These are phyloP conservation scores for Gentiana macrophylla DNA, from an alignment of 257 asterid species.

Conservation along the genomic window DNA sequence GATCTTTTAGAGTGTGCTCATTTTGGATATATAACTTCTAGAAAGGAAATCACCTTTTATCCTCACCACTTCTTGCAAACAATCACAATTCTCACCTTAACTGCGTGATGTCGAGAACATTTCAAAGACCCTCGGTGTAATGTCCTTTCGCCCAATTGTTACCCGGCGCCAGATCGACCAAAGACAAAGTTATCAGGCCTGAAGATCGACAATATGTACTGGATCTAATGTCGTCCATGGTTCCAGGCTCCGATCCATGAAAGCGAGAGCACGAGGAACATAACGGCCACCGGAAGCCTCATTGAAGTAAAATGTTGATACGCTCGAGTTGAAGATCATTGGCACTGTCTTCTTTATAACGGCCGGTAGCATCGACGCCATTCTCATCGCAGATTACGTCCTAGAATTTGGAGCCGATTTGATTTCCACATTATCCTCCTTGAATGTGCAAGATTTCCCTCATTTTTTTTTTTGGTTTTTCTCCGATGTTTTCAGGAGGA, in stretches of 20 bases:
- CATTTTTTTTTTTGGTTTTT: constrained; percentile 24
- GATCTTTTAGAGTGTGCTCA: too few species aligned
- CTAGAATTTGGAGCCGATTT: constrained; percentile 92
- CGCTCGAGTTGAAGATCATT: constrained; percentile 56
- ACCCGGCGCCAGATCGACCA: constrained; percentile 91
- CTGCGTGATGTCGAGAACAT: constrained; percentile 81
- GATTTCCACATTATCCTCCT: constrained; percentile 93
- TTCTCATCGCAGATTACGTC: constrained; percentile 87
- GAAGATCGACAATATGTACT: constrained; percentile 81
- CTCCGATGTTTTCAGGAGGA: background rate
- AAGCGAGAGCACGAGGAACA: constrained; percentile 75
- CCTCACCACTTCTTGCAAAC: constrained; percentile 48
- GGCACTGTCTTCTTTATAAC: constrained; percentile 44
- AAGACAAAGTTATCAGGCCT: constrained; percentile 81
- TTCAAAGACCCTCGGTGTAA: constrained; percentile 83
- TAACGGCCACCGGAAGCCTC: constrained; percentile 87
- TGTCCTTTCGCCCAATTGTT: constrained; percentile 92
- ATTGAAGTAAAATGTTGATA: constrained; percentile 64
- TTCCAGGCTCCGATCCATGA: constrained; percentile 95
- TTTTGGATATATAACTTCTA: too few species aligned
- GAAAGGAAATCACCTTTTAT: too few species aligned
- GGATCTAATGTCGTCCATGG: constrained; percentile 88
- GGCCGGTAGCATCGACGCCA: constrained; percentile 66
- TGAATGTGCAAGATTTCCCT: constrained; percentile 83
- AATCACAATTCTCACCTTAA: constrained; percentile 83